phyloP scores from a whole-genome alignment of 2,329 filamentous ascomycete genomes.

The Aschersonia sp. region DNA sequence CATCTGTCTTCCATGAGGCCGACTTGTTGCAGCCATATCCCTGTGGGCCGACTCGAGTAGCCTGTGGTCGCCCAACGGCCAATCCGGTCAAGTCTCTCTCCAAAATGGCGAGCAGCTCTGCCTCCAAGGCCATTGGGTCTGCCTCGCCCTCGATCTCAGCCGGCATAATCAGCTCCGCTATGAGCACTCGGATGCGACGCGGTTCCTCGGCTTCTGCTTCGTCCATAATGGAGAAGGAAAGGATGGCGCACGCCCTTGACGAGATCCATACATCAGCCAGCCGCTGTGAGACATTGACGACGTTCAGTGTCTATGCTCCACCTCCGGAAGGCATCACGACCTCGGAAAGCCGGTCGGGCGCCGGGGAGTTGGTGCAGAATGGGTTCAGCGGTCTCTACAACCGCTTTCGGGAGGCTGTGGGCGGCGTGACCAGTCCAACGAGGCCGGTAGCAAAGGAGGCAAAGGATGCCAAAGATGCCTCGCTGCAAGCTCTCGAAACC shows the following conservation, averaged over 20 bases:
- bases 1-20: not conserved
- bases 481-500: constrained; percentile 8
- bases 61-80: no score
- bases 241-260: constrained; percentile 64
- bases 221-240: constrained; percentile 47
- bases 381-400: constrained; percentile 83
- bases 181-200: constrained; percentile 17
- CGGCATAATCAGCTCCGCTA: constrained; percentile 7
- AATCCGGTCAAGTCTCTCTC: not conserved
- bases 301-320: constrained; percentile 83
- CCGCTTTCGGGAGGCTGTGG: constrained; percentile 71
- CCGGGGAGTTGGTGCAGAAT: constrained; percentile 65
- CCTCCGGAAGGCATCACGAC: constrained; percentile 44
- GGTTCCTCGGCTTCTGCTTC: constrained; percentile 26
- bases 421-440: constrained; percentile 37
- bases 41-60: not conserved
- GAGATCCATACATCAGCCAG: constrained; percentile 84
- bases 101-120: constrained; percentile 16
- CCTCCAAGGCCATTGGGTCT: constrained; percentile 14
- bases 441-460: constrained; percentile 19
- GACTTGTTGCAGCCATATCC: not conserved
- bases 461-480: constrained; percentile 20
- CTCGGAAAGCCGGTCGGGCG: constrained; percentile 53
- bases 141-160: constrained; percentile 7
- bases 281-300: constrained; percentile 70